A percentile compares a stretch with the other conserved stretches of the same genome.
Conservation (phyloP, 2,329 filamentous ascomycete genomes). For the Cadophora luteo-olivacea region DNA sequence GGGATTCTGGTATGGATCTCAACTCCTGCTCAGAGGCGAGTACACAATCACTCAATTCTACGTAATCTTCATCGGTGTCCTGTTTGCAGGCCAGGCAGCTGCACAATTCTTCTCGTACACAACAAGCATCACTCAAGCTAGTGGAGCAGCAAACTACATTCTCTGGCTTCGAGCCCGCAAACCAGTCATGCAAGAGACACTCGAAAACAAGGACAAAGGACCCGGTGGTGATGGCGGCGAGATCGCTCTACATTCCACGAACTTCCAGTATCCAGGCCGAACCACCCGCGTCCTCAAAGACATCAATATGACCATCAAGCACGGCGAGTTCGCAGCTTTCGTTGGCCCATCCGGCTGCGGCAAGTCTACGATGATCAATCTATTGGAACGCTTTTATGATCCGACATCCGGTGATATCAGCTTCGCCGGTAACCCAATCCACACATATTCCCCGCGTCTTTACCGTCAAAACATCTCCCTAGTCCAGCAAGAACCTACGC, state of each 20-base stretch:
- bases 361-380: constrained; percentile 71
- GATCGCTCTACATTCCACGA: constrained; percentile 16
- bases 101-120: constrained; percentile 23
- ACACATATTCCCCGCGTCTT: constrained; percentile 59
- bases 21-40: constrained; percentile 49
- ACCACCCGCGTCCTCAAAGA: constrained; percentile 21
- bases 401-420: constrained; percentile 25
- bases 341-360: constrained; percentile 64
- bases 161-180: constrained; percentile 43
- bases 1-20: constrained; percentile 48
- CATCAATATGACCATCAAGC: constrained; percentile 49
- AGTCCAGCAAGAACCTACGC: constrained; percentile 53
- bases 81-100: constrained; percentile 39
- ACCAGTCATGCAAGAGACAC: constrained; percentile 24
- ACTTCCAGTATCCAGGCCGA: constrained; percentile 24
- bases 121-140: constrained; percentile 21
- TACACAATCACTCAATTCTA: constrained; percentile 54
- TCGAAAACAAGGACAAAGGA: constrained; percentile 16
- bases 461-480: constrained; percentile 59
- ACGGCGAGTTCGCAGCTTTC: constrained; percentile 76
- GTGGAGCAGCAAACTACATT: constrained; percentile 46
- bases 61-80: constrained; percentile 56
- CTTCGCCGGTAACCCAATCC: constrained; percentile 53
- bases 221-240: constrained; percentile 19
- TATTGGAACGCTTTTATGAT: constrained; percentile 86